Evolutionary conservation across 768 basidiomycete genomes (phyloP).

Genomic region (Leccinum uliginosum): DNA sequence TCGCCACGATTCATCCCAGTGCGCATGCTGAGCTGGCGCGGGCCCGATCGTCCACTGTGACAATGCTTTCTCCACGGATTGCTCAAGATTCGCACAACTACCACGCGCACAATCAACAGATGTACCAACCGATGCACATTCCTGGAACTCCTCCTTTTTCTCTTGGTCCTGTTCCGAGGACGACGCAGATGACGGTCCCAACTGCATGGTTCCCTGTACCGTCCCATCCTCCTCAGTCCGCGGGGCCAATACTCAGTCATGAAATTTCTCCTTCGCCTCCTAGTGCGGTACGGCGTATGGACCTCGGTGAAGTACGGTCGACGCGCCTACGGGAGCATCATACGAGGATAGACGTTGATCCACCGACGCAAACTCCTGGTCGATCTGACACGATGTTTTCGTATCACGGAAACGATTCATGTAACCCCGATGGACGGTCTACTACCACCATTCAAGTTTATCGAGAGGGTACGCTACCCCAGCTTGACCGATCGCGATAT

Average conservation of each 20-base stretch:
- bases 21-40: constrained; percentile 22
- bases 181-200: constrained; percentile 3
- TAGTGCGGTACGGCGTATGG: constrained; percentile 2
- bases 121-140: constrained; percentile 30
- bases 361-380: constrained; percentile 40
- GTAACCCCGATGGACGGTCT: constrained; percentile 6
- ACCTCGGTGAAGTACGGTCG: constrained; percentile 24
- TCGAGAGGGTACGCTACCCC: constrained; percentile 15
- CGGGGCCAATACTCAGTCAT: constrained; percentile 13
- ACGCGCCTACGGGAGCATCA: constrained; percentile 39
- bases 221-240: constrained; percentile 7
- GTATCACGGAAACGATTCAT: constrained; percentile 17
- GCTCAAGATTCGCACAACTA: constrained; percentile 30
- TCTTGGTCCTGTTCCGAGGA: constrained; percentile 1
- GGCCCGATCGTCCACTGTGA: constrained; percentile 29
- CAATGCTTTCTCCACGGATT: constrained; percentile 21
- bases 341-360: constrained; percentile 35
- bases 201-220: constrained; percentile 18
- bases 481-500: constrained; percentile 18
- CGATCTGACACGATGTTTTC: constrained; percentile 41
- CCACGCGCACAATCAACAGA: constrained; percentile 28
- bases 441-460: constrained; percentile 19
- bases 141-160: constrained; percentile 17
- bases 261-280: constrained; percentile 13
- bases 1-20: constrained; percentile 12